Evolutionary conservation across 176 grass and related monocot species (phyloP).

Genomic region (Oryza nivara): DNA sequence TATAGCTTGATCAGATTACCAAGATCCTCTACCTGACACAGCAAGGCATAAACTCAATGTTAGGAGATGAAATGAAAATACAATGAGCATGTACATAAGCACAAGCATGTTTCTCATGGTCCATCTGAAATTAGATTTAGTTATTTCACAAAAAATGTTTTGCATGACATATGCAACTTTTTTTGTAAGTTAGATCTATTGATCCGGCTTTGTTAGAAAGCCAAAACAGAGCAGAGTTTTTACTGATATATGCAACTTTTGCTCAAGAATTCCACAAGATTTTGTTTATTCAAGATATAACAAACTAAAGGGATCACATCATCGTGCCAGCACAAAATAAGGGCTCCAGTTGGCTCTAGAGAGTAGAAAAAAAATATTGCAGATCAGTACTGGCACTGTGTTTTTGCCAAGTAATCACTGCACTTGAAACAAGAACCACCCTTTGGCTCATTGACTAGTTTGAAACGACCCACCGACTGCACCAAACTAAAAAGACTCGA

Average conservation of each 20-base stretch:
- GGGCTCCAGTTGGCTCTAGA: neutral
- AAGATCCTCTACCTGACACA: conserved; percentile 66
- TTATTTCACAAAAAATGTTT: neutral
- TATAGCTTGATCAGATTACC: conserved; percentile 82
- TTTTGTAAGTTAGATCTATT: neutral
- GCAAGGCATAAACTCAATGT: conserved; percentile 6
- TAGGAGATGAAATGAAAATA: neutral
- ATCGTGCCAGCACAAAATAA: neutral
- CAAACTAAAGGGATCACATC: neutral
- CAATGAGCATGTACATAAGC: neutral
- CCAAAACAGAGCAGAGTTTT: too few relatives aligned
- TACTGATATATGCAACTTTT: neutral
- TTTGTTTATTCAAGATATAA: neutral
- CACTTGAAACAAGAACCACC: neutral
- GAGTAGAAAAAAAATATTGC: neutral
- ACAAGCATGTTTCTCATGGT: neutral
- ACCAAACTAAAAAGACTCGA: neutral
- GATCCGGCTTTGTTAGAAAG: too few relatives aligned
- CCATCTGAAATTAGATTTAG: neutral
- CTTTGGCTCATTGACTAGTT: neutral
- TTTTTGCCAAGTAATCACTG: neutral
- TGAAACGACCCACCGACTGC: neutral
- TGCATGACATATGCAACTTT: neutral
- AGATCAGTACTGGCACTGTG: neutral
- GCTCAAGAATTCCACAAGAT: neutral